Evolutionary conservation across 2,329 filamentous ascomycete species (phyloP).

Genomic region (Zasmidium cellare): DNA sequence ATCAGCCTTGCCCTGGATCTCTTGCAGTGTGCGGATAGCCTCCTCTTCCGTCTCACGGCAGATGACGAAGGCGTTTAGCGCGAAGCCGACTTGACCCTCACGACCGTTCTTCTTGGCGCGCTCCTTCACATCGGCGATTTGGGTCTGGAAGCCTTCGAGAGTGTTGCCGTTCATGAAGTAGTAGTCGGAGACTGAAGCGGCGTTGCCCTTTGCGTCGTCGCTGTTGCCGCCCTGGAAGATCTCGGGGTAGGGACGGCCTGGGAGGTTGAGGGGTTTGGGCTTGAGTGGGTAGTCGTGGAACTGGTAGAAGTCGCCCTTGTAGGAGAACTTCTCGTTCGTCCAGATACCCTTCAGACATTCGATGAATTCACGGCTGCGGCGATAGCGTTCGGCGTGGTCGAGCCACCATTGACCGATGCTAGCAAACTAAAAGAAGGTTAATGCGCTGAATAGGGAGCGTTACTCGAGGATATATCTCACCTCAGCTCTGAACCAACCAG

Average conservation of each 20-base stretch:
- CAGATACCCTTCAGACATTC: conserved; percentile 53
- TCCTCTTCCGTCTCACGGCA: conserved; percentile 53
- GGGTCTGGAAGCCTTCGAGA: conserved; percentile 52
- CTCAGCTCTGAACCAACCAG: conserved; percentile 56
- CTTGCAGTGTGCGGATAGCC: conserved; percentile 49
- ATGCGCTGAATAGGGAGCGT: background rate
- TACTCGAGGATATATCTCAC: conserved; percentile 11
- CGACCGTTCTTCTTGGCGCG: conserved; percentile 47
- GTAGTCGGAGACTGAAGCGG: conserved; percentile 50
- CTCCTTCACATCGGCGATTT: conserved; percentile 52
- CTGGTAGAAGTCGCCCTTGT: conserved; percentile 54
- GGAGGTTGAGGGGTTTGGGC: conserved; percentile 50
- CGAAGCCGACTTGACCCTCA: conserved; percentile 49
- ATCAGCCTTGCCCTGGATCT: conserved; percentile 57
- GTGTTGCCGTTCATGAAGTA: conserved; percentile 61
- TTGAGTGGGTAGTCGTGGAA: conserved; percentile 53
- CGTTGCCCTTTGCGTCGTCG: conserved; percentile 53
- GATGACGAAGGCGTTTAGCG: conserved; percentile 53
- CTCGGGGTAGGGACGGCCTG: conserved; percentile 50
- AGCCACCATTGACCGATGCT: conserved; percentile 57
- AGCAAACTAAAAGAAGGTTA: conserved; percentile 39
- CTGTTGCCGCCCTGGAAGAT: conserved; percentile 58
- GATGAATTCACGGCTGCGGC: conserved; percentile 54
- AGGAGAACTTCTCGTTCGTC: conserved; percentile 53
- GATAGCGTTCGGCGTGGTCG: conserved; percentile 54